Base-by-base conservation (phyloP, 805 yeast genomes). In the Metschnikowia lochheadii region DNA sequence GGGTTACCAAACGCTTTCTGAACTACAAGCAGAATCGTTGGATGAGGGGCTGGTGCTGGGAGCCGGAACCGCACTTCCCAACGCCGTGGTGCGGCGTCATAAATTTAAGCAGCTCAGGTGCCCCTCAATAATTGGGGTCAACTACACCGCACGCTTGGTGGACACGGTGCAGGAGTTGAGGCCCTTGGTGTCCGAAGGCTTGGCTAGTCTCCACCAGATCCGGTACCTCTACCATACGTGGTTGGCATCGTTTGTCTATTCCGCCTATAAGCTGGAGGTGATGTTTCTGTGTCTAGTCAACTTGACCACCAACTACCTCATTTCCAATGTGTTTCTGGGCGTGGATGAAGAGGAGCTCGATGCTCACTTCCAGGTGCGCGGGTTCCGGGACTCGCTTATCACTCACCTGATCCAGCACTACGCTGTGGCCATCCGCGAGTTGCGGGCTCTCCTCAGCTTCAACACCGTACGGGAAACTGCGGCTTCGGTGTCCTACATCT, bases 201-300 rank as follows among this genome's bases (percentile, higher is more conserved):
- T 55, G 26, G 67, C 69, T 18, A 48, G 62, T 4, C 58, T 70
- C 41, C 56, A 48, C 1, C 62, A 63, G 42, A 63, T 71, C 39
- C 63, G 74, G 23, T 49, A 49, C 21, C 55, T 72, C 20, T 72
- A 70, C 56, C 60, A 58, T 32, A 37, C 52, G 3, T 72, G 76
- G 76, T 52, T 72, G 36, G 61, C 61, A 35, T 66, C 67, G 8
- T 69, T 70, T 45, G 50, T 69, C 5, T 63, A 50, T 50, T 55
- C 55, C 17, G 61, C 72, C 5, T 61, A 49, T 48, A 41, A 36
- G 10, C 60, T 64, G 13, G 56, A 57, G 15, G 46, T 64, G 44
- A 64, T 72, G 70, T 69, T 70, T 51, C 64, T 66, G 57, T 69
- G 73, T 46, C 64, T 72, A 48, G 44, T 67, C 37, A 72, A 72